Percentiles rank a stretch among this genome's conserved stretches.
Evolutionary conservation across 2,329 filamentous ascomycete species (phyloP).

Genomic region (Pseudogymnoascus sp.): DNA sequence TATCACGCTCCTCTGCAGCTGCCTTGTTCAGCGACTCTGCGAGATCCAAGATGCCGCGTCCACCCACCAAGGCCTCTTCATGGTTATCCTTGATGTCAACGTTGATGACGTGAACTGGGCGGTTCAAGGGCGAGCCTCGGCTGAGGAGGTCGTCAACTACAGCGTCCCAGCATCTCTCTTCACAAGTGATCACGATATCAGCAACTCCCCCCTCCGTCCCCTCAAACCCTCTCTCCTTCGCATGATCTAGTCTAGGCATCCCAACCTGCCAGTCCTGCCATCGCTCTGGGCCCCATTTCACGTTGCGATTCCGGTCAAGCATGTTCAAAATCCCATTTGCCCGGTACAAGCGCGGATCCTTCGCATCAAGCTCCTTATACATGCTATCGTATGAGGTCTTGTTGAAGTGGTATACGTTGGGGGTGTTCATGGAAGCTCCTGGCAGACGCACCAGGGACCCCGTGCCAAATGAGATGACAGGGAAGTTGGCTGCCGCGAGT

Average conservation of each 20-base stretch:
- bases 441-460: conserved; percentile 90
- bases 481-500: conserved; percentile 76
- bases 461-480: conserved; percentile 97
- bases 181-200: conserved; percentile 92
- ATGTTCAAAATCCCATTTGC: conserved; percentile 93
- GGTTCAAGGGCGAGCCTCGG: conserved; percentile 77
- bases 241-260: conserved; percentile 68
- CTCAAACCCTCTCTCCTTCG: conserved; percentile 64
- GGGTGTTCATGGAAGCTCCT: conserved; percentile 82
- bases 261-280: conserved; percentile 98
- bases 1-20: conserved; percentile 67
- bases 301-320: conserved; percentile 81
- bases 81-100: conserved; percentile 98
- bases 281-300: conserved; percentile 93
- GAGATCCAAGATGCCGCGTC: conserved; percentile 84
- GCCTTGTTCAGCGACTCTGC: conserved; percentile 76
- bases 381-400: conserved; percentile 91
- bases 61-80: conserved; percentile 87
- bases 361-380: conserved; percentile 79
- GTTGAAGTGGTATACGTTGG: conserved; percentile 98
- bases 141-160: conserved; percentile 89
- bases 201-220: conserved; percentile 86
- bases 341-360: conserved; percentile 80
- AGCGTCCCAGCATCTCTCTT: conserved; percentile 96
- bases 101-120: conserved; percentile 95